Evolutionary conservation across 345 rosid species (phyloP).

Genomic region (Sapria himalayana): DNA sequence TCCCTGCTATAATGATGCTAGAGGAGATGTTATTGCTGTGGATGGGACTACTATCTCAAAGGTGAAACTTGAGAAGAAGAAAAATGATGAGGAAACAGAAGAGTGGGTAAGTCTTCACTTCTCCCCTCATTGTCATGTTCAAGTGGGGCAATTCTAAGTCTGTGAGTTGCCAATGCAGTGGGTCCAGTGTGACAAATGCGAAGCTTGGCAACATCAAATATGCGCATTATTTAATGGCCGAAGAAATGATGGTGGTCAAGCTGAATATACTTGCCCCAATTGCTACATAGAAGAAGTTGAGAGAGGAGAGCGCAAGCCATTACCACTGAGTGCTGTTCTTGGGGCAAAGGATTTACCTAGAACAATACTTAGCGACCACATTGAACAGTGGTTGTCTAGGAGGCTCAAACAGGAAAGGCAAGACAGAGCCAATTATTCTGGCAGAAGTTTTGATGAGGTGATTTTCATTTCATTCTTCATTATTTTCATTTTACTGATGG

Average conservation of each 20-base stretch:
- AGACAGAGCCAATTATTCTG: conserved; percentile 67
- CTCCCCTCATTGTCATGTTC: too few species aligned
- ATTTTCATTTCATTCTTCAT: conserved; percentile 3
- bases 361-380: conserved; percentile 86
- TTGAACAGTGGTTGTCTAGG: conserved; percentile 67
- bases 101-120: conserved; percentile 84
- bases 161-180: conserved; percentile 30
- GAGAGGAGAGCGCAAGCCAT: conserved; percentile 77
- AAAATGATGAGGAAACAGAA: conserved; percentile 96
- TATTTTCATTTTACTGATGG: neutral
- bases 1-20: conserved; percentile 89
- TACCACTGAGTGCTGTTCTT: conserved; percentile 89
- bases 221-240: conserved; percentile 96
- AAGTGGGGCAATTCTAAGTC: too few species aligned
- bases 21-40: conserved; percentile 55
- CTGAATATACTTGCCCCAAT: conserved; percentile 97
- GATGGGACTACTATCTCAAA: conserved; percentile 54
- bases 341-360: conserved; percentile 96
- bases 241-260: conserved; percentile 98
- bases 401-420: conserved; percentile 57
- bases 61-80: conserved; percentile 85
- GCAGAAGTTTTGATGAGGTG: conserved; percentile 83
- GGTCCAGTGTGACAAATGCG: conserved; percentile 99
- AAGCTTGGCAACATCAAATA: conserved; percentile 99
- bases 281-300: conserved; percentile 81